A percentile compares a stretch with the other conserved stretches of the same genome.
Evolutionary conservation across 2,329 filamentous ascomycete species (phyloP).

Genomic region (Aschersonia sp.): DNA sequence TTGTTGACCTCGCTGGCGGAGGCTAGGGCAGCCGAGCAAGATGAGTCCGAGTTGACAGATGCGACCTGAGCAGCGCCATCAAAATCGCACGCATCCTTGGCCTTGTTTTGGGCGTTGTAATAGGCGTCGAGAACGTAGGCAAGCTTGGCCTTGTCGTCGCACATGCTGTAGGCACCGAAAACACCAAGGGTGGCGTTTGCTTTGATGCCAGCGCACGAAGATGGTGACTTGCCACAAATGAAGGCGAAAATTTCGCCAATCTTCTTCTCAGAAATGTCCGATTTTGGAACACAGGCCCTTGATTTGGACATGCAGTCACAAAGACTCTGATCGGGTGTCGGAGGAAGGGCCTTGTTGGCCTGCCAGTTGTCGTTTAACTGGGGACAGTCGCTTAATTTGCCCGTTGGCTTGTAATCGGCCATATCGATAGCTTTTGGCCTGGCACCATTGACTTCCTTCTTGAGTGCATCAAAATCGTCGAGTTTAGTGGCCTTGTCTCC

Average conservation of each 20-base stretch:
- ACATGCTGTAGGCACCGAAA: conserved; percentile 72
- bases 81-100: conserved; percentile 53
- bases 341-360: conserved; percentile 54
- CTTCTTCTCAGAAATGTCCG: conserved; percentile 38
- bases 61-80: conserved; percentile 46
- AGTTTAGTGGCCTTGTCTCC: conserved; percentile 49
- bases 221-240: conserved; percentile 47
- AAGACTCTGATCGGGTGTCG: conserved; percentile 61
- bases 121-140: conserved; percentile 62
- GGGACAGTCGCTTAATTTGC: conserved; percentile 62
- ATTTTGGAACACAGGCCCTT: conserved; percentile 54
- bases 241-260: conserved; percentile 58
- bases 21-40: conserved; percentile 44
- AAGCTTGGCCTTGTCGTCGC: conserved; percentile 54
- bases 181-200: conserved; percentile 51
- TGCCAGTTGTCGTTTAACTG: conserved; percentile 50
- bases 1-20: conserved; percentile 46
- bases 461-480: conserved; percentile 61
- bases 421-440: conserved; percentile 52
- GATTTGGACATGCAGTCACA: conserved; percentile 77
- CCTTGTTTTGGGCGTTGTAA: conserved; percentile 43
- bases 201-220: conserved; percentile 53
- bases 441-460: conserved; percentile 53
- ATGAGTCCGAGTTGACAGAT: conserved; percentile 28
- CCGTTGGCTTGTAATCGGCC: conserved; percentile 57